Evolutionary conservation across 2,329 filamentous ascomycete species (phyloP).

Genomic region (Nemania sp.): DNA sequence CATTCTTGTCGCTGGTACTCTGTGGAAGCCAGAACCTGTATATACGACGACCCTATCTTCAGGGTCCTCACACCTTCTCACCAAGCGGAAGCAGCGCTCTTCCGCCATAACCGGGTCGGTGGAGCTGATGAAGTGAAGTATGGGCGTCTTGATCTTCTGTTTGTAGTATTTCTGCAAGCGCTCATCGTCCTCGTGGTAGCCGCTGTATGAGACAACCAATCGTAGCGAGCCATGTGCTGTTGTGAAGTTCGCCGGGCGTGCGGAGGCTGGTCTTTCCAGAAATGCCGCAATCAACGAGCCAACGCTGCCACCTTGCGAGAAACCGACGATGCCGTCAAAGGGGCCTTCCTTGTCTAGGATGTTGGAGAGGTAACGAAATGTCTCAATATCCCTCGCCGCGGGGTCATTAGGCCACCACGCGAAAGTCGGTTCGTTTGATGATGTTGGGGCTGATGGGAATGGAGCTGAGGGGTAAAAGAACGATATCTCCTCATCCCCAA

Average conservation of each 20-base stretch:
- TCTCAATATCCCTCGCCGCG: constrained; percentile 22
- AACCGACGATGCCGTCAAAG: constrained; percentile 35
- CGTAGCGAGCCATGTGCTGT: constrained; percentile 27
- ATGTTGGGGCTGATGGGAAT: constrained; percentile 28
- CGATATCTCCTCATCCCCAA: constrained; percentile 26
- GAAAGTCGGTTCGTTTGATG: constrained; percentile 33
- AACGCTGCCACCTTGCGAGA: constrained; percentile 38
- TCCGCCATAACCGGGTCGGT: constrained; percentile 37
- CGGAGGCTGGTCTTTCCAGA: constrained; percentile 28
- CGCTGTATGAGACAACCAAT: constrained; percentile 34
- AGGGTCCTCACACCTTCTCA: constrained; percentile 31
- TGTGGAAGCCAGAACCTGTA: constrained; percentile 30
- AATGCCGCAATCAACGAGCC: constrained; percentile 34
- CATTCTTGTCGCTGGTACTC: constrained; percentile 30
- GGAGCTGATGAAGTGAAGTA: constrained; percentile 36
- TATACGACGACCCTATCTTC: constrained; percentile 34
- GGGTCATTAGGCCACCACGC: constrained; percentile 35
- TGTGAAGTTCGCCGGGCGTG: constrained; percentile 34
- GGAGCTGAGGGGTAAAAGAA: constrained; percentile 27
- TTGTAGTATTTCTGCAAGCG: constrained; percentile 34
- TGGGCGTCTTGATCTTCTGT: constrained; percentile 35
- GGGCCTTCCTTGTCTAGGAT: constrained; percentile 34
- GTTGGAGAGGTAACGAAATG: constrained; percentile 33
- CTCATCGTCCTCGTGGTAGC: constrained; percentile 36
- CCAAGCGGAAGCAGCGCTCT: constrained; percentile 36